Percentiles rank a stretch among this genome's conserved stretches.
Evolutionary conservation across 495 filamentous ascomycete genomes (phyloP).

Genomic region (Penicillium goetzii): DNA sequence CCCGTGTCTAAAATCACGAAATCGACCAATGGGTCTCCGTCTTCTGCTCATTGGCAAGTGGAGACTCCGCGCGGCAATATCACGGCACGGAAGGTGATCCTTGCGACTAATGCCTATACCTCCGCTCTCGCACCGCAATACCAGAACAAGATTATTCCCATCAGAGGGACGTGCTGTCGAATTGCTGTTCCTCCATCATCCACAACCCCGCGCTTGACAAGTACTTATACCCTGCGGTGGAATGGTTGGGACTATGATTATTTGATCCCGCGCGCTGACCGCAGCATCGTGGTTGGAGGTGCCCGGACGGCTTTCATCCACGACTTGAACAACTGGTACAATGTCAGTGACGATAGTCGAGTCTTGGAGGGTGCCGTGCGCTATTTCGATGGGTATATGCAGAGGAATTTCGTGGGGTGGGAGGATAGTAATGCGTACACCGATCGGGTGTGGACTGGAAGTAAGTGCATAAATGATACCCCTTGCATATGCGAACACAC

Average conservation of each 20-base stretch:
- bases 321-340: constrained; percentile 49
- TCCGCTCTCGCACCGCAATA: constrained; percentile 71
- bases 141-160: constrained; percentile 73
- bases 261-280: constrained; percentile 53
- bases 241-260: constrained; percentile 48
- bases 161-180: constrained; percentile 56
- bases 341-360: constrained; percentile 52
- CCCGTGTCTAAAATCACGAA: constrained; percentile 55
- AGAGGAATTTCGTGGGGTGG: constrained; percentile 53
- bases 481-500: background rate
- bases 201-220: constrained; percentile 20
- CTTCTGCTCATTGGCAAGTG: constrained; percentile 39
- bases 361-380: constrained; percentile 43
- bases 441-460: constrained; percentile 57
- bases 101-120: constrained; percentile 83
- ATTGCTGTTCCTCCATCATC: constrained; percentile 35
- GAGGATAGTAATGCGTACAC: constrained; percentile 47
- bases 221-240: constrained; percentile 35
- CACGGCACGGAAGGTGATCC: constrained; percentile 60
- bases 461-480: constrained; percentile 34
- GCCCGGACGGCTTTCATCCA: constrained; percentile 41
- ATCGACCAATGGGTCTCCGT: constrained; percentile 17
- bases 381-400: constrained; percentile 56
- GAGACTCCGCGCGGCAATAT: constrained; percentile 68
- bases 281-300: constrained; percentile 58